Conservation (phyloP, 768 basidiomycete genomes). For the Sistotremastrum suecicum region DNA sequence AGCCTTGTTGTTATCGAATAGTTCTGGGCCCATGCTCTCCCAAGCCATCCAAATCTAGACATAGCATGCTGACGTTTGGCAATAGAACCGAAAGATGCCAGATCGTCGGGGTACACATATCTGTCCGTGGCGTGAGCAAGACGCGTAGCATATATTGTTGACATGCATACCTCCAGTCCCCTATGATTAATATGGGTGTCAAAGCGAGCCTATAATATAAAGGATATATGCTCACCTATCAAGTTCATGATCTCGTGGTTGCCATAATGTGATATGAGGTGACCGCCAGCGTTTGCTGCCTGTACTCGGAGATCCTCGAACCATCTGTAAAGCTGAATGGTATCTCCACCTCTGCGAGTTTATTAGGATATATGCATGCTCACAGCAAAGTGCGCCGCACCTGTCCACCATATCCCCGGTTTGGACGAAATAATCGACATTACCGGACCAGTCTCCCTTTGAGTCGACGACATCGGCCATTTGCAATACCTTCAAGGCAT, state of each 20-base stretch:
- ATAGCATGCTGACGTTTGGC: slow-evolving; percentile 60
- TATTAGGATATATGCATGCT: not conserved
- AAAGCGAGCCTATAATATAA: slow-evolving; percentile 8
- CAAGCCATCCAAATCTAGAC: slow-evolving; percentile 56
- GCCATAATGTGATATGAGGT: slow-evolving; percentile 66
- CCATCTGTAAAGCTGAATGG: slow-evolving; percentile 69
- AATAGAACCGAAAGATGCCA: slow-evolving; percentile 67
- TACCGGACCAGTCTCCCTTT: slow-evolving; percentile 65
- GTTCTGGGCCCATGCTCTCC: slow-evolving; percentile 71
- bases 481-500: slow-evolving; percentile 64
- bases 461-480: slow-evolving; percentile 69
- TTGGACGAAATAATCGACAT: slow-evolving; percentile 80
- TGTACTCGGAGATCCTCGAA: slow-evolving; percentile 75
- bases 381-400: slow-evolving; percentile 24
- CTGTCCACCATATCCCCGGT: slow-evolving; percentile 94
- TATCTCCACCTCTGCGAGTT: slow-evolving; percentile 65
- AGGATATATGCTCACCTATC: slow-evolving; percentile 34
- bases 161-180: slow-evolving; percentile 66
- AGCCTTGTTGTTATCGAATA: slow-evolving; percentile 73
- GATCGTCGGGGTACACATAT: slow-evolving; percentile 75
- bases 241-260: slow-evolving; percentile 98
- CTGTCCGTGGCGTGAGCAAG: slow-evolving; percentile 20
- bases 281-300: slow-evolving; percentile 54
- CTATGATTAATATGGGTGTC: slow-evolving; percentile 18
- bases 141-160: not conserved